A percentile compares a stretch with the other conserved stretches of the same genome.
These are phyloP conservation scores for Ophiocordyceps camponoti-rufipedis DNA, from an alignment of 2,329 filamentous ascomycete genomes.

Conservation along the genomic window DNA sequence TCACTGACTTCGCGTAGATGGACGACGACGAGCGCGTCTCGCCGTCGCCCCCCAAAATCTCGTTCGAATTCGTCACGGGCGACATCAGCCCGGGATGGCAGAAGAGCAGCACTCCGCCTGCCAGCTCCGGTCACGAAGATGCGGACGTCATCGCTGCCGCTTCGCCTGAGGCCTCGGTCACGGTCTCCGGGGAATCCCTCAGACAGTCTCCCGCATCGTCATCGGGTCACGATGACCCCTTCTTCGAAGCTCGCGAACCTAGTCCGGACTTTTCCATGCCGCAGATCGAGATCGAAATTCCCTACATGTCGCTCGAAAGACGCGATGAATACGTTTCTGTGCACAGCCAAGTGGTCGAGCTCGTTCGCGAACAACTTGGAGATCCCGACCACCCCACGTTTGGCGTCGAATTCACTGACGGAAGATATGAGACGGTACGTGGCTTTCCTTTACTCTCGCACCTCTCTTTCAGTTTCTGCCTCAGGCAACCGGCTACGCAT, in stretches of 20 bases:
- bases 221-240: too few species aligned
- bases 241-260: too few species aligned
- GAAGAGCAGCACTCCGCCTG: slow-evolving; percentile 1
- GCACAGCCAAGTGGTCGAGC: slow-evolving; percentile 19
- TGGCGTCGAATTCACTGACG: slow-evolving; percentile 26
- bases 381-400: slow-evolving; percentile 12
- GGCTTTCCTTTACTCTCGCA: too few species aligned
- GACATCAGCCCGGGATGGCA: slow-evolving; percentile 1
- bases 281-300: slow-evolving; percentile 14
- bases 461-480: neutral
- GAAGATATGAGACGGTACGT: slow-evolving; percentile 22
- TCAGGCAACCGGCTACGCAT: neutral
- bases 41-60: slow-evolving; percentile 1
- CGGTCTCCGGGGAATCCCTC: neutral
- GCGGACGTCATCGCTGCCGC: neutral
- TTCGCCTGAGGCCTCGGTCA: neutral
- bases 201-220: neutral
- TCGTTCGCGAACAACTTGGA: slow-evolving; percentile 12
- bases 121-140: neutral
- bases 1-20: slow-evolving; percentile 4
- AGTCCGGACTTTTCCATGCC: neutral
- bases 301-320: slow-evolving; percentile 8
- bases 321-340: slow-evolving; percentile 13
- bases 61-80: slow-evolving; percentile 3
- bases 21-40: slow-evolving; percentile 1